Evolutionary conservation across 2,329 filamentous ascomycete genomes (phyloP).

Genomic region (Ceratocystis destructans): DNA sequence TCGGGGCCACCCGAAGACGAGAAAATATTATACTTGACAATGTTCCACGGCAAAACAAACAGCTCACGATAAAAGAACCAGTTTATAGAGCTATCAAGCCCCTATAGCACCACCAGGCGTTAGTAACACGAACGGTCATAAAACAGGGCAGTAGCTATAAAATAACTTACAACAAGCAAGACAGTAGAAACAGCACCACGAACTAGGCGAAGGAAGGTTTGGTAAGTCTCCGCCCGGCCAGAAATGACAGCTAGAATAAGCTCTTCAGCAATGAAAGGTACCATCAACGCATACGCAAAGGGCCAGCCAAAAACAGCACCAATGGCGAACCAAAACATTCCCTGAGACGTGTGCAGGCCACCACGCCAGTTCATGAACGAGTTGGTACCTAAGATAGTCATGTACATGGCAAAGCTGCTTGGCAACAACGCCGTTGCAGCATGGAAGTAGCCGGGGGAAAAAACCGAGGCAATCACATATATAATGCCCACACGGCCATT

Average conservation of each 20-base stretch:
- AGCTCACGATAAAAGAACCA: conserved; percentile 73
- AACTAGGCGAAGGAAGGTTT: conserved; percentile 46
- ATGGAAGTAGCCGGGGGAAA: conserved; percentile 87
- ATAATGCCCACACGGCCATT: conserved; percentile 75
- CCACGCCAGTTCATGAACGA: conserved; percentile 84
- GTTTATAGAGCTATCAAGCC: conserved; percentile 57
- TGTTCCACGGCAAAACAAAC: conserved; percentile 73
- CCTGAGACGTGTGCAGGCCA: conserved; percentile 64
- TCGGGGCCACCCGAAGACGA: conserved; percentile 68
- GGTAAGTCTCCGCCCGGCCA: conserved; percentile 44
- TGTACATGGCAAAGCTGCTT: conserved; percentile 95
- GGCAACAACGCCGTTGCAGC: conserved; percentile 76
- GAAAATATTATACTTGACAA: conserved; percentile 91
- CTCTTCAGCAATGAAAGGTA: conserved; percentile 74
- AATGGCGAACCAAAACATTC: conserved; percentile 80
- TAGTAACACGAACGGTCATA: neutral
- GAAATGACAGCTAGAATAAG: conserved; percentile 42
- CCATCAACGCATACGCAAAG: conserved; percentile 69
- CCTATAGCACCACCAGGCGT: conserved; percentile 32
- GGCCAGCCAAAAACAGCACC: conserved; percentile 87
- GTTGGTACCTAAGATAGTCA: conserved; percentile 68
- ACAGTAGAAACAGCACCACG: conserved; percentile 55
- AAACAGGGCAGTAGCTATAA: neutral
- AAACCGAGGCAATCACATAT: conserved; percentile 62
- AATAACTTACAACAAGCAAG: conserved; percentile 48